Evolutionary conservation across 31 red algal genomes (phyloP).

Genomic region (Odonthalia washingtoniensis): DNA sequence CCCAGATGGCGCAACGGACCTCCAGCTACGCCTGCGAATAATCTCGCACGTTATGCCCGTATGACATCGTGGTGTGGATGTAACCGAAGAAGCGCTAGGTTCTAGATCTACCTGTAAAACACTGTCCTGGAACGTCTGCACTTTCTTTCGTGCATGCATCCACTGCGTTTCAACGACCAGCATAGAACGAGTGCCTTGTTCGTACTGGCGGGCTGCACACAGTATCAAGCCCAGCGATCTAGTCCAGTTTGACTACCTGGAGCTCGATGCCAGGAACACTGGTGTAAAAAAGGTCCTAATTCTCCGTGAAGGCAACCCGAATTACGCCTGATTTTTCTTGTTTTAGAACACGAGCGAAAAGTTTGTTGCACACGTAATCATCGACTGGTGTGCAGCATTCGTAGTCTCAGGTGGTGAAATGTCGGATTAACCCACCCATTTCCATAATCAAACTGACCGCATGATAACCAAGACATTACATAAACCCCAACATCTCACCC

Average conservation of each 20-base stretch:
- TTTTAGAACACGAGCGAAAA: neutral
- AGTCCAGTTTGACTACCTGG: too few relatives aligned
- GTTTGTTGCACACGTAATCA: neutral
- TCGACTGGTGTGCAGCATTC: slow-evolving; percentile 29
- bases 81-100: too few relatives aligned
- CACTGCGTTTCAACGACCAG: slow-evolving; percentile 23
- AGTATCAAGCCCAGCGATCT: too few relatives aligned
- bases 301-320: neutral
- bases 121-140: neutral
- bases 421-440: slow-evolving; percentile 22
- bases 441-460: neutral
- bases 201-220: neutral
- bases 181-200: neutral
- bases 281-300: neutral
- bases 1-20: neutral
- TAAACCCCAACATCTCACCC: slow-evolving; percentile 12
- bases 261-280: neutral
- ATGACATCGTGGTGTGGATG: neutral
- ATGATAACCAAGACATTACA: too few relatives aligned
- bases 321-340: slow-evolving; percentile 1
- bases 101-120: neutral
- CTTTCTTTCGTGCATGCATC: slow-evolving; percentile 27
- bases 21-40: neutral
- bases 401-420: neutral
- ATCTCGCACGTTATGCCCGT: neutral